phyloP scores from a whole-genome alignment of 129 eudicot species.

The Flaveria linearis region DNA sequence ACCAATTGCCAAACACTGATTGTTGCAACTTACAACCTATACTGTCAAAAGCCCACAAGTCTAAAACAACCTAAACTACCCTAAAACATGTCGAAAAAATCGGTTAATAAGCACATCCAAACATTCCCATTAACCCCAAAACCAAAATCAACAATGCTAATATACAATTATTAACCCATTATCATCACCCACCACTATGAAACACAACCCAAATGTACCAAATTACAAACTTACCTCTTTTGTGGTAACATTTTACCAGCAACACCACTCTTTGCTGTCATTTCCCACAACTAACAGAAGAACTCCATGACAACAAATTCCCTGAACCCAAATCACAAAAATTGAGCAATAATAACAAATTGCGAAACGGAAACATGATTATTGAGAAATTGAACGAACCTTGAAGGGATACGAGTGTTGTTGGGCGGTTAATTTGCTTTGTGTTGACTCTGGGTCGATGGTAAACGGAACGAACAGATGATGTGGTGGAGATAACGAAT shows the following conservation, averaged over 20 bases:
- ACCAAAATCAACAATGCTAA: neutral
- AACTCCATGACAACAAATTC: slow-evolving; percentile 49
- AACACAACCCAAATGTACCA: neutral
- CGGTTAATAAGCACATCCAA: no score
- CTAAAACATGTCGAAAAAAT: no score
- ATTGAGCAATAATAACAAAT: slow-evolving; percentile 9
- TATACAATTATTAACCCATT: no score
- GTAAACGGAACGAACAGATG: slow-evolving; percentile 42
- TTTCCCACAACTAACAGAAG: slow-evolving; percentile 54
- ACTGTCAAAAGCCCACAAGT: no score
- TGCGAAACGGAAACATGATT: neutral
- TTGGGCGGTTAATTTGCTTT: slow-evolving; percentile 30
- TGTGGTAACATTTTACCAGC: slow-evolving; percentile 34
- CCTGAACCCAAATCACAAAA: slow-evolving; percentile 28
- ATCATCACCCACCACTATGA: neutral
- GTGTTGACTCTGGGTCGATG: slow-evolving; percentile 30
- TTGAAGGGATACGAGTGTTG: slow-evolving; percentile 47
- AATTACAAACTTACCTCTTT: slow-evolving; percentile 42
- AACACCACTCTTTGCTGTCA: slow-evolving; percentile 33
- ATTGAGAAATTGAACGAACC: slow-evolving; percentile 25
- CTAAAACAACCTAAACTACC: no score
- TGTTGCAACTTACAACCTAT: no score
- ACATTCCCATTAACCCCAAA: neutral
- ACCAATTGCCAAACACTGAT: no score
- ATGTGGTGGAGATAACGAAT: slow-evolving; percentile 55